A percentile compares a stretch with the other conserved stretches of the same genome.
Evolutionary conservation across 2,329 filamentous ascomycete genomes (phyloP).

Genomic region (Metarhizium sp.): DNA sequence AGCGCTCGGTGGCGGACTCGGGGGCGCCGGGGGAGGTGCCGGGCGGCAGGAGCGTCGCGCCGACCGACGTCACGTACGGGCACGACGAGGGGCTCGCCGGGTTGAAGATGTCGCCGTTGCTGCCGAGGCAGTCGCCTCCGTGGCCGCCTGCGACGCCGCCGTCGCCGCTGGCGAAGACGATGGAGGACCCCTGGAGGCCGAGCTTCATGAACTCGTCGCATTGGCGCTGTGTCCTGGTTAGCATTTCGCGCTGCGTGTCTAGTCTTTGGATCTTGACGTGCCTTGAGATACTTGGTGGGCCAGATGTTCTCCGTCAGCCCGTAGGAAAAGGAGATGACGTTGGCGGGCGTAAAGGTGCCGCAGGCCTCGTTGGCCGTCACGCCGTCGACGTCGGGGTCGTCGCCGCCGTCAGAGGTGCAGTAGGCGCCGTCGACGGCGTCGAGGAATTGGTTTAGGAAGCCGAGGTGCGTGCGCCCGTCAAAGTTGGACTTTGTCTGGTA

Average conservation of each 20-base stretch:
- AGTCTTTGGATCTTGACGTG: not conserved
- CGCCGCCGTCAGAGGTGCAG: conserved; percentile 27
- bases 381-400: conserved; percentile 26
- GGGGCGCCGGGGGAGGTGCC: conserved; percentile 4
- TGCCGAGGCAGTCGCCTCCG: conserved; percentile 3
- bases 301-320: conserved; percentile 40
- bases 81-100: conserved; percentile 1
- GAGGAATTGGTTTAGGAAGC: conserved; percentile 32
- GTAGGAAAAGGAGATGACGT: conserved; percentile 47
- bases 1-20: conserved; percentile 8
- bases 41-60: not conserved
- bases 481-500: conserved; percentile 32
- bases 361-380: conserved; percentile 34
- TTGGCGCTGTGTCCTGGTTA: conserved; percentile 26
- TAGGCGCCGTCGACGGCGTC: conserved; percentile 37
- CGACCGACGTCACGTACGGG: conserved; percentile 2
- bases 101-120: conserved; percentile 7
- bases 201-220: conserved; percentile 50
- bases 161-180: conserved; percentile 35
- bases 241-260: not conserved
- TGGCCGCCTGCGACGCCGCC: conserved; percentile 12
- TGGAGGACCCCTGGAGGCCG: conserved; percentile 39
- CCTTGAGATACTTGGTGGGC: conserved; percentile 33
- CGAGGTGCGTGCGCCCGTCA: conserved; percentile 14
- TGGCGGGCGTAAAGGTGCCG: conserved; percentile 33